These are phyloP conservation scores for Xylogone sp. DNA, from an alignment of 2,329 filamentous ascomycete species.

Conservation along the genomic window DNA sequence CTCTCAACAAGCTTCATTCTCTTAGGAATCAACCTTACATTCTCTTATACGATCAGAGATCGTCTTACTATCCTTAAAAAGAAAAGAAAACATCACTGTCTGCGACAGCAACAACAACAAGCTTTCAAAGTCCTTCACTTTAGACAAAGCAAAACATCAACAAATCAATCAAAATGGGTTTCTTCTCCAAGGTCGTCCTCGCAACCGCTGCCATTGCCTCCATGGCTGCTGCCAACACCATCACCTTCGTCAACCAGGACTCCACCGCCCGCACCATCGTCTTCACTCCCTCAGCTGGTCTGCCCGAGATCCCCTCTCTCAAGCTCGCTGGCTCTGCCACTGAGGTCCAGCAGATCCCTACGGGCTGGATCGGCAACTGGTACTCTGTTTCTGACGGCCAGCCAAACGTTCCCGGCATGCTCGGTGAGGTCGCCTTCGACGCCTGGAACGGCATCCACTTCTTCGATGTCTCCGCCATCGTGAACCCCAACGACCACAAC, in stretches of 20 bases:
- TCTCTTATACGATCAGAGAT: background rate
- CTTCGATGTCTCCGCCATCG: slow-evolving; percentile 58
- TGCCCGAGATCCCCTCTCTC: slow-evolving; percentile 13
- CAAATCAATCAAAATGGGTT: slow-evolving; percentile 46
- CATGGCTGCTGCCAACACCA: slow-evolving; percentile 39
- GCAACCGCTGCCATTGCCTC: slow-evolving; percentile 38
- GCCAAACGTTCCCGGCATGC: slow-evolving; percentile 41
- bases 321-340: slow-evolving; percentile 18
- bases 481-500: slow-evolving; percentile 43
- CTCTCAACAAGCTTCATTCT: background rate
- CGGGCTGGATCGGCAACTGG: slow-evolving; percentile 39
- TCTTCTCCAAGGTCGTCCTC: slow-evolving; percentile 36
- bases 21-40: background rate
- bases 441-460: slow-evolving; percentile 46
- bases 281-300: slow-evolving; percentile 24
- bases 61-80: background rate
- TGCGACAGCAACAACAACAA: no score
- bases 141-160: slow-evolving; percentile 7
- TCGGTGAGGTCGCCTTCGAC: slow-evolving; percentile 49
- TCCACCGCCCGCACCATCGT: slow-evolving; percentile 30
- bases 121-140: no score
- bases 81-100: no score
- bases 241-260: slow-evolving; percentile 60
- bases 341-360: slow-evolving; percentile 35
- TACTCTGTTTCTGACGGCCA: slow-evolving; percentile 43